Conservation (phyloP, 208 protist genomes). For the Herpetomonas muscarum region DNA sequence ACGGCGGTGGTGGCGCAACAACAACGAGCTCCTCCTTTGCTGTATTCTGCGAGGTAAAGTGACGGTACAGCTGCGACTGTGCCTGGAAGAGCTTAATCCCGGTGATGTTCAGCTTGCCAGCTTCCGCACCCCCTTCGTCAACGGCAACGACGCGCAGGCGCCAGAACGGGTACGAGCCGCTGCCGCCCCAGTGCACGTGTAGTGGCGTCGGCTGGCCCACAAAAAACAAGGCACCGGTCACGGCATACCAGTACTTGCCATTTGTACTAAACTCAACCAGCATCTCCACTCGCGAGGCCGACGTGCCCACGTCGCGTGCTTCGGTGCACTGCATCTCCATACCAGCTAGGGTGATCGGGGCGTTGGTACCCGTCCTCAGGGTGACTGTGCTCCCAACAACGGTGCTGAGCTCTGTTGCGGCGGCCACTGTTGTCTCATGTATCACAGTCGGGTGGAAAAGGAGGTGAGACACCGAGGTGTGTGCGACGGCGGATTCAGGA, state of each 20-base stretch:
- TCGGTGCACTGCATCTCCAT: not conserved
- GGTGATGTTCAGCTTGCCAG: not conserved
- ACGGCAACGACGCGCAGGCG: constrained; percentile 29
- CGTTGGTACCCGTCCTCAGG: too few relatives aligned
- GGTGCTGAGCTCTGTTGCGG: too few relatives aligned
- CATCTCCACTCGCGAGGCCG: not conserved
- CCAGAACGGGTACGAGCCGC: constrained; percentile 35
- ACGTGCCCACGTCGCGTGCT: not conserved
- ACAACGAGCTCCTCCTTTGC: too few relatives aligned
- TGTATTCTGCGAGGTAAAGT: constrained; percentile 1
- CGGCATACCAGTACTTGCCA: constrained; percentile 15
- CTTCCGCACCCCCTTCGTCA: not conserved
- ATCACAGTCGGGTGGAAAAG: too few relatives aligned
- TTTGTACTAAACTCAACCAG: constrained; percentile 7
- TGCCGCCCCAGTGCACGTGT: constrained; percentile 18
- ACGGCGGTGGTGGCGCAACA: not conserved
- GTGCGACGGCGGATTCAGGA: not conserved
- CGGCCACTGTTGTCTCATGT: too few relatives aligned
- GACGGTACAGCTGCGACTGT: constrained; percentile 7
- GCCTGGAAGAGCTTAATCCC: not conserved
- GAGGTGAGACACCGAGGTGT: too few relatives aligned
- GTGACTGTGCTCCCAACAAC: too few relatives aligned
- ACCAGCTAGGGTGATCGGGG: not conserved
- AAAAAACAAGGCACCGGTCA: constrained; percentile 10
- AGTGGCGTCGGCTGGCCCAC: constrained; percentile 9